Conservation (phyloP, 257 asterid genomes). For the Solanum dulcamara region DNA sequence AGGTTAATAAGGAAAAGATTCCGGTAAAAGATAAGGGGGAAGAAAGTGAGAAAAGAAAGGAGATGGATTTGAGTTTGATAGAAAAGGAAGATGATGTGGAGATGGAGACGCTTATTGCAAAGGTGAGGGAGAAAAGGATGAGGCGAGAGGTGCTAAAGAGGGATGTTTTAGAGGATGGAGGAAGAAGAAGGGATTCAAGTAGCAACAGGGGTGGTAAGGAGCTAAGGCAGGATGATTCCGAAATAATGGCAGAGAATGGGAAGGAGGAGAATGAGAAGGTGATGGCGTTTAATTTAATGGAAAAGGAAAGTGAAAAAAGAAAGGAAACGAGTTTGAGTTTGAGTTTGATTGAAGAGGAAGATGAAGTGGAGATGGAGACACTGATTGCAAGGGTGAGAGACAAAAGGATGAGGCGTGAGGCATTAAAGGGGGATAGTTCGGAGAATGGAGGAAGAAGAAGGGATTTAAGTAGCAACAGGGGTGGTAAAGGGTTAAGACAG, state of each 20-base stretch:
- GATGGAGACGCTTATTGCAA: neutral
- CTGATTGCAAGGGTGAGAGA: slow-evolving; percentile 8
- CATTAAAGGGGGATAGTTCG: neutral
- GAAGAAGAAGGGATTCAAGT: neutral
- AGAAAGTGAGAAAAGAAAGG: neutral
- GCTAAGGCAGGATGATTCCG: neutral
- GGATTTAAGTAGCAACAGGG: slow-evolving; percentile 1
- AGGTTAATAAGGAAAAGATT: neutral
- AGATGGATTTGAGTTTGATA: neutral
- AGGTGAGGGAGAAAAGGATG: slow-evolving; percentile 15
- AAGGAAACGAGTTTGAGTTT: neutral
- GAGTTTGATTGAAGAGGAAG: neutral
- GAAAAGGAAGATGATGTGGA: slow-evolving; percentile 6
- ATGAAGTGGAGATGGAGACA: neutral
- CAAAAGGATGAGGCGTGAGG: slow-evolving; percentile 7
- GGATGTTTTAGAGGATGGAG: neutral
- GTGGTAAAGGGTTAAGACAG: neutral
- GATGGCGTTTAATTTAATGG: neutral
- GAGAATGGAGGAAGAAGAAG: neutral
- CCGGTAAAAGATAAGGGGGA: neutral
- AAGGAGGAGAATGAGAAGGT: neutral
- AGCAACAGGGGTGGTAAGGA: neutral
- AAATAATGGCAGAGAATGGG: slow-evolving; percentile 1
- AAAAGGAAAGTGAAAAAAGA: neutral
- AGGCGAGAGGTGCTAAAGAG: neutral